These are phyloP conservation scores for Saprolegnia diclina DNA, from an alignment of 352 stramenopile species.

Conservation along the genomic window DNA sequence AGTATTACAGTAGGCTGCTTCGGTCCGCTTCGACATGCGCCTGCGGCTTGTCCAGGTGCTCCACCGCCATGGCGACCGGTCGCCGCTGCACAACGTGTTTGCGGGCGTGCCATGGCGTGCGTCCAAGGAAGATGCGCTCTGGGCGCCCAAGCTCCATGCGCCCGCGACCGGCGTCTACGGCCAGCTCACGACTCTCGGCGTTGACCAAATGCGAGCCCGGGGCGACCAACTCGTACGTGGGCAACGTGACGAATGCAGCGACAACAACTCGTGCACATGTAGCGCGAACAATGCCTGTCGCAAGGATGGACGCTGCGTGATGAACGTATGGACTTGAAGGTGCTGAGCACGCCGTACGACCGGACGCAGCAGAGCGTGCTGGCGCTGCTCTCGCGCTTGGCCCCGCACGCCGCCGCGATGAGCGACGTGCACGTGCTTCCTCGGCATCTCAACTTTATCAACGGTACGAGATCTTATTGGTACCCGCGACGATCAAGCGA, in stretches of 20 bases:
- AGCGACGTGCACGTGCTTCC: conserved; percentile 51
- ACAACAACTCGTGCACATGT: conserved; percentile 5
- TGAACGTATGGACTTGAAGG: neutral
- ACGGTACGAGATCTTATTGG: conserved; percentile 41
- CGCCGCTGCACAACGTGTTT: conserved; percentile 68
- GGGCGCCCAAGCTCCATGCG: conserved; percentile 40
- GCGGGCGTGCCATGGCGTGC: conserved; percentile 33
- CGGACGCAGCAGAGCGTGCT: conserved; percentile 76
- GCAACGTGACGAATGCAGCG: neutral
- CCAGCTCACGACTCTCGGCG: conserved; percentile 53
- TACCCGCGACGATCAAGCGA: neutral
- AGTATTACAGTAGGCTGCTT: neutral
- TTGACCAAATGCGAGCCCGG: conserved; percentile 59
- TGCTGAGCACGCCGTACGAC: conserved; percentile 39
- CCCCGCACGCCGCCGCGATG: conserved; percentile 35
- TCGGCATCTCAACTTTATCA: conserved; percentile 69
- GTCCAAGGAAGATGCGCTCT: conserved; percentile 40
- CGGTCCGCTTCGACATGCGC: conserved; percentile 29
- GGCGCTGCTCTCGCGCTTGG: conserved; percentile 47
- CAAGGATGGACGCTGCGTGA: conserved; percentile 21
- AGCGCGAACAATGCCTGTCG: neutral
- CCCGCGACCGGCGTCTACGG: conserved; percentile 28
- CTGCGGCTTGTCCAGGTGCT: conserved; percentile 74
- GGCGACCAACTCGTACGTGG: conserved; percentile 41
- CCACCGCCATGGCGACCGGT: conserved; percentile 75